These are phyloP conservation scores for Thecamonas trahens DNA, from an alignment of 78 protist genomes.

Conservation along the genomic window DNA sequence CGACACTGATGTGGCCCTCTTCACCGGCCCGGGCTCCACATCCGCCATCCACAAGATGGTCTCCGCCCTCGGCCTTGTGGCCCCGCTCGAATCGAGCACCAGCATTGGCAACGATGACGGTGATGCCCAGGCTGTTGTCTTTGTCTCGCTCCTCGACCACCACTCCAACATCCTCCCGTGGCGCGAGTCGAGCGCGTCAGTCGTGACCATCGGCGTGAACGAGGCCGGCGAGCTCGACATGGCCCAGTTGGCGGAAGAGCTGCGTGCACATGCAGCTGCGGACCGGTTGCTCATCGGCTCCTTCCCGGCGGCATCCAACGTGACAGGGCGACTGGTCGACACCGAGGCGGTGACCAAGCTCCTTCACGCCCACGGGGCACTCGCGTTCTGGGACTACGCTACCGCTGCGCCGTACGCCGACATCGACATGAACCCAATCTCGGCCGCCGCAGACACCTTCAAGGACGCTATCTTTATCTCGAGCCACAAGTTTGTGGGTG, in stretches of 20 bases:
- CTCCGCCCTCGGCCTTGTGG: constrained; percentile 9
- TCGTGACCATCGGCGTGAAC: constrained; percentile 21
- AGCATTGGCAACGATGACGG: background rate
- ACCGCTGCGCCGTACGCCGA: constrained; percentile 72
- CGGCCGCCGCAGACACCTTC: background rate
- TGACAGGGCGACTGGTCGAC: constrained; percentile 73
- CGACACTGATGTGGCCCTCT: constrained; percentile 50
- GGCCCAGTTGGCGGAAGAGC: constrained; percentile 12
- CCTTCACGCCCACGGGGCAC: constrained; percentile 59
- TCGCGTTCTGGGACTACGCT: constrained; percentile 80
- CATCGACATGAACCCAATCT: constrained; percentile 48
- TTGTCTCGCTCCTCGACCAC: constrained; percentile 84
- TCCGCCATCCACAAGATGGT: constrained; percentile 42
- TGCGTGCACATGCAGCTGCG: constrained; percentile 9
- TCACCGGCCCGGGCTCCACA: constrained; percentile 68
- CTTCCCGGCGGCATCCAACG: constrained; percentile 79
- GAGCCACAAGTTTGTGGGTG: constrained; percentile 87
- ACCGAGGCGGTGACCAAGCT: constrained; percentile 34
- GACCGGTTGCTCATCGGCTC: constrained; percentile 54
- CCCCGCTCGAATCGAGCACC: background rate
- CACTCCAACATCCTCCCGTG: constrained; percentile 89
- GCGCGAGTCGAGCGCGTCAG: constrained; percentile 61
- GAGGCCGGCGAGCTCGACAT: constrained; percentile 31
- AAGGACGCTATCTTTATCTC: constrained; percentile 80
- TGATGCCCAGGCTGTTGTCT: constrained; percentile 22